Evolutionary conservation across 495 filamentous ascomycete species (phyloP).

Genomic region (Neurospora sp.): DNA sequence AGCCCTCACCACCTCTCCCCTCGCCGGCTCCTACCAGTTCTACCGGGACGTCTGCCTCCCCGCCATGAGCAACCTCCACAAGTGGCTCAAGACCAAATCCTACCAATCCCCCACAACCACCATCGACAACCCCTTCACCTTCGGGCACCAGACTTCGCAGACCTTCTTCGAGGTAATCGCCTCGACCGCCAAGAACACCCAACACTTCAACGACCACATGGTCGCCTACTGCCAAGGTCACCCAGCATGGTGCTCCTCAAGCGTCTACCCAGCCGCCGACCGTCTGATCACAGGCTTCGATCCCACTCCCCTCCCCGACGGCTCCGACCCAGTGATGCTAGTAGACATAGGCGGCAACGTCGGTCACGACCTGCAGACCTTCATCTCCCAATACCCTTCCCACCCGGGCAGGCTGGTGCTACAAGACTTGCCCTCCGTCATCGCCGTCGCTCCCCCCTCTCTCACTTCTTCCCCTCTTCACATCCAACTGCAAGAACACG

Average conservation of each 20-base stretch:
- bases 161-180: slow-evolving; percentile 20
- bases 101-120: slow-evolving; percentile 15
- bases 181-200: slow-evolving; percentile 11
- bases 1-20: slow-evolving; percentile 24
- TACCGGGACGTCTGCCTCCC: slow-evolving; percentile 11
- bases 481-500: slow-evolving; percentile 25
- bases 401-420: slow-evolving; percentile 34
- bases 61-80: slow-evolving; percentile 7
- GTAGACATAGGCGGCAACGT: slow-evolving; percentile 46
- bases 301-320: slow-evolving; percentile 8
- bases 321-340: slow-evolving; percentile 17
- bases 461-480: slow-evolving; percentile 1
- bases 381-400: slow-evolving; percentile 29
- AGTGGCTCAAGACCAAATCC: slow-evolving; percentile 16
- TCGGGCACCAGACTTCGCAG: slow-evolving; percentile 18
- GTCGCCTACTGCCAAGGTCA: slow-evolving; percentile 37
- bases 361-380: slow-evolving; percentile 41
- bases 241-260: slow-evolving; percentile 37
- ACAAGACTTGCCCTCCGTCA: slow-evolving; percentile 34
- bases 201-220: slow-evolving; percentile 43
- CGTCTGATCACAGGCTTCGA: slow-evolving; percentile 22
- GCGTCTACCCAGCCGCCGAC: slow-evolving; percentile 38
- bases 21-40: slow-evolving; percentile 17
- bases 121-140: slow-evolving; percentile 20
- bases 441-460: slow-evolving; percentile 12